phyloP scores from a whole-genome alignment of 73 alveolate genomes.

The Paramecium caudatum region DNA sequence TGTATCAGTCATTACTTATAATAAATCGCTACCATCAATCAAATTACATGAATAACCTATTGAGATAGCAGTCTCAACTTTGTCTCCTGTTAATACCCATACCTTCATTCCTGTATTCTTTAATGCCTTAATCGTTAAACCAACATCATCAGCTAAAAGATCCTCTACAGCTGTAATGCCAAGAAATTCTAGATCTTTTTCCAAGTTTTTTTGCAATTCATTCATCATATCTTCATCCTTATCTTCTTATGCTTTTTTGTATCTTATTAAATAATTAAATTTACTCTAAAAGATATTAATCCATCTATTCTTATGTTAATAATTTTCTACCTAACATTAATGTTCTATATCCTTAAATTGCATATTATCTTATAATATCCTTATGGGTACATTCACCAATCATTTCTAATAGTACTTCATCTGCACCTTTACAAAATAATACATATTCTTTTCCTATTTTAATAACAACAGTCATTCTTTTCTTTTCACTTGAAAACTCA shows the following conservation, averaged over 20 bases:
- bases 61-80: constrained; percentile 95
- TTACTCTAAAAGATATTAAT: constrained; percentile 8
- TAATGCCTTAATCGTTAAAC: constrained; percentile 83
- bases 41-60: constrained; percentile 92
- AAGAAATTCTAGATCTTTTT: constrained; percentile 85
- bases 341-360: constrained; percentile 79
- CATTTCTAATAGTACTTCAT: constrained; percentile 81
- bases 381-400: constrained; percentile 63
- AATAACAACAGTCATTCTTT: constrained; percentile 84
- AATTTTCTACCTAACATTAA: constrained; percentile 78
- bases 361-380: constrained; percentile 32
- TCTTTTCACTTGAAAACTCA: constrained; percentile 84
- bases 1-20: constrained; percentile 77
- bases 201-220: constrained; percentile 86
- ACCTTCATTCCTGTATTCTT: constrained; percentile 91
- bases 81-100: constrained; percentile 98
- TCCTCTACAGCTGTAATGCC: constrained; percentile 98
- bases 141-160: constrained; percentile 92
- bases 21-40: constrained; percentile 77
- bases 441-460: constrained; percentile 80
- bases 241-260: constrained; percentile 56
- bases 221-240: constrained; percentile 87
- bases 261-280: background rate
- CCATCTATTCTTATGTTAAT: constrained; percentile 68
- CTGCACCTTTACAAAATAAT: constrained; percentile 96